Evolutionary conservation across 257 asterid species (phyloP), one percentile per base, ranked within the genome.

Genomic region (Nicotiana benthamiana): DNA sequence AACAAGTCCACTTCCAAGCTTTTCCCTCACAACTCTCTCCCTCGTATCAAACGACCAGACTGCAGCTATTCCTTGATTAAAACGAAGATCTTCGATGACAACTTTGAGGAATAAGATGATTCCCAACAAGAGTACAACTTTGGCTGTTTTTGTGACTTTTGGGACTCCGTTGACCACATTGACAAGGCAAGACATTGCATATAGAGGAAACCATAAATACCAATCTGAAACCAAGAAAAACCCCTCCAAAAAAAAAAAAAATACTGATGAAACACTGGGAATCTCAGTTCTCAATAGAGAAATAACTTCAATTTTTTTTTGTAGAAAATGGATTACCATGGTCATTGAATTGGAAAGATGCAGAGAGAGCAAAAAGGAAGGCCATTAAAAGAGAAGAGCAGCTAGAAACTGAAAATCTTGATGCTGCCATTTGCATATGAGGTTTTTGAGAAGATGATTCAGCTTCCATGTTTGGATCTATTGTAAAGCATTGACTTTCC

Each of bases 1-100:
- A 11, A 90, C 92, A 18, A 91, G 89, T 75, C 87, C 97, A 84
- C 96, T 93, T 76, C 98, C 98, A 54, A 86, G 77, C 84, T 75
- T 92, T 67, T 92, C 96, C 81, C 97, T 88, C 62, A 87, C 92
- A 22, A 82, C 80, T 80, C 94, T 92, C 57, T 90, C 92, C 77
- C 88, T 84, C 97, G 90, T 89, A 79, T 92, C 89, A 2, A 87
- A 24, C 20, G 87, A 81, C 91, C 93, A 89, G 40, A 88, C 24
- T 61, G 89, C 93, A 75, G 75, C 24, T 66, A 43, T 56, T 6
- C 88, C 88, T 15, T 54, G 3, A 20, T 36, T 18, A 60, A 75
- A 74, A 65, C 30, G 11, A 54, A 75, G 40, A 77, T 85, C 94
- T 80, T 91, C 92, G 17, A 80, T 68, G 26, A 22, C 75, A 81